Percentiles rank a stretch among this genome's conserved stretches.
Conservation (phyloP, 257 asterid genomes). For the Nicotiana benthamiana region DNA sequence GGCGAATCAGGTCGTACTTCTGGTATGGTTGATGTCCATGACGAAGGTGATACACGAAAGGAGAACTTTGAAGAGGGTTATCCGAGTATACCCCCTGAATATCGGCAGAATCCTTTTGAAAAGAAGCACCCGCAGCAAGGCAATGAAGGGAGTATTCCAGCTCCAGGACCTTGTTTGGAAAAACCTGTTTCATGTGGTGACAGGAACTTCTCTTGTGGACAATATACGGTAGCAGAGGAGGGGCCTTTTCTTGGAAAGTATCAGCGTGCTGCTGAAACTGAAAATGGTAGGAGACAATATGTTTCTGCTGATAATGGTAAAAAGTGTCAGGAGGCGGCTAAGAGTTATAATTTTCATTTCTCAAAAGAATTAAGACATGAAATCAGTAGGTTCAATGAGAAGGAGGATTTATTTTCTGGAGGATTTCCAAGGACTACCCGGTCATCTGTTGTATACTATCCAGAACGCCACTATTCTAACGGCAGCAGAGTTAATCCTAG, state of each 20-base stretch:
- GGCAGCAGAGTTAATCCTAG: slow-evolving; percentile 11
- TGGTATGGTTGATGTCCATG: slow-evolving; percentile 8
- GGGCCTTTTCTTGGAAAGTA: slow-evolving; percentile 7
- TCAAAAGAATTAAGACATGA: background rate
- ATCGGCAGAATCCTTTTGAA: background rate
- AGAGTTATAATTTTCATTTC: background rate
- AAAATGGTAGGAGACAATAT: slow-evolving; percentile 2
- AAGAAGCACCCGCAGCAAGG: slow-evolving; percentile 15
- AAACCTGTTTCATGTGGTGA: background rate
- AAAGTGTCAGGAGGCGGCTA: slow-evolving; percentile 10
- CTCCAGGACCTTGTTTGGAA: slow-evolving; percentile 17
- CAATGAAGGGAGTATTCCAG: slow-evolving; percentile 1
- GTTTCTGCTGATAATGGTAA: background rate
- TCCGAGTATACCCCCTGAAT: background rate
- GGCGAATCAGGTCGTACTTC: slow-evolving; percentile 11
- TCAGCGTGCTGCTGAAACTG: slow-evolving; percentile 14
- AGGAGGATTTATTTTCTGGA: slow-evolving; percentile 18
- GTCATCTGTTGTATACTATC: background rate
- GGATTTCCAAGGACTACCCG: slow-evolving; percentile 7
- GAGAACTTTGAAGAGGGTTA: slow-evolving; percentile 12
- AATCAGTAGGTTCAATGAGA: slow-evolving; percentile 11
- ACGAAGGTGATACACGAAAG: slow-evolving; percentile 8
- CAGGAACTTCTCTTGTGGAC: slow-evolving; percentile 8
- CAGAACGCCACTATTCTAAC: background rate
- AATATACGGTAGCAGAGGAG: slow-evolving; percentile 14